phyloP scores from a whole-genome alignment of 768 basidiomycete genomes.

The Pisolithus marmoratus region DNA sequence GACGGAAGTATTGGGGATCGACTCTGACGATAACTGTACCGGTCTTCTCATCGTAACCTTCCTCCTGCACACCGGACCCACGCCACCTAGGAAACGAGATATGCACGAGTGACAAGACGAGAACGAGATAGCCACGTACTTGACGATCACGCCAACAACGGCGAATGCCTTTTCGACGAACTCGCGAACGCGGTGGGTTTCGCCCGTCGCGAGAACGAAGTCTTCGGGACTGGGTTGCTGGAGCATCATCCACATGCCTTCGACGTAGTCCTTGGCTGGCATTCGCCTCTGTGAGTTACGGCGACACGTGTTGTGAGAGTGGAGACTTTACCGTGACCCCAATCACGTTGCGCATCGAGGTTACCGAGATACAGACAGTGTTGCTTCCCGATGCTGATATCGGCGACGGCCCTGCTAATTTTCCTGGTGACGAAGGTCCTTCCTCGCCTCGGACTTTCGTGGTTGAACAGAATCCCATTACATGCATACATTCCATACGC shows the following conservation, averaged over 20 bases:
- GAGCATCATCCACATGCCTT: constrained; percentile 97
- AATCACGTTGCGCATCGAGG: constrained; percentile 91
- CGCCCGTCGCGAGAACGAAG: constrained; percentile 93
- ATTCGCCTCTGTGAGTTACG: not conserved
- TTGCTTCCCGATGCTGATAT: constrained; percentile 87
- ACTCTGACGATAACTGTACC: constrained; percentile 75
- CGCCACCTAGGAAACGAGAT: constrained; percentile 56
- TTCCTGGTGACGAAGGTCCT: constrained; percentile 96
- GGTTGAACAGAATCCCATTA: constrained; percentile 97
- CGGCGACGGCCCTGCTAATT: constrained; percentile 88
- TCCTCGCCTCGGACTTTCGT: constrained; percentile 92
- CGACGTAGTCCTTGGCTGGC: constrained; percentile 84
- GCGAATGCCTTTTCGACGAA: constrained; percentile 86
- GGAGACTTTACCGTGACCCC: constrained; percentile 79
- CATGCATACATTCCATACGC: constrained; percentile 95
- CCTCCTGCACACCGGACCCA: constrained; percentile 68
- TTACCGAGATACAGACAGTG: constrained; percentile 91
- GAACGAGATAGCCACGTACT: constrained; percentile 33
- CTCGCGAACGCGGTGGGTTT: constrained; percentile 92
- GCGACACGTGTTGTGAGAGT: constrained; percentile 4
- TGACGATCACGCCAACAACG: constrained; percentile 59
- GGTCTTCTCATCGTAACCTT: constrained; percentile 66
- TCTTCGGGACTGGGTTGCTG: constrained; percentile 82
- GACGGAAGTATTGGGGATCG: constrained; percentile 89
- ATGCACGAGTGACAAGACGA: constrained; percentile 1